Base-by-base conservation (phyloP, 1,284 basidiomycete genomes). In the Leccinum holopus region DNA sequence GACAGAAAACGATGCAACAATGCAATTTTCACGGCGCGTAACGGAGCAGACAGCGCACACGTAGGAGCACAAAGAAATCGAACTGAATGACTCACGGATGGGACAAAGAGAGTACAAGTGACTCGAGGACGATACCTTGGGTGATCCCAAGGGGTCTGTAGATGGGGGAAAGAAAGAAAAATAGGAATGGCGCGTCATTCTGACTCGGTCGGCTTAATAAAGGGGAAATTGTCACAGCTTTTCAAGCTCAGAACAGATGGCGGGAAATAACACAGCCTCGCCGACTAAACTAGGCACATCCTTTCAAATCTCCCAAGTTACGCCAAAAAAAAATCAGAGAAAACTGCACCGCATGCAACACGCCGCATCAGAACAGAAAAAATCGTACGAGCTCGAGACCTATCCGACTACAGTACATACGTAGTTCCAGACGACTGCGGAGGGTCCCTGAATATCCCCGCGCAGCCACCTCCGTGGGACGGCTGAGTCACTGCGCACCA, bases 171-270 rank as follows among this genome's bases (percentile, higher is more conserved):
- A 55, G 63, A 60, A 63, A 62, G 70, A 65, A 63, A 69, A 63
- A 57, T 8, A 25, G 57, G 28, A 30, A 62, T 55, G 41, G 16
- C 33, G 59, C 54, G 52, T 0, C 3, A 12, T 0, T 61, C 53
- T 81, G 80, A 81, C 80, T 80, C 80, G 75, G 41, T 3, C 39
- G 32, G 62, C 67, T 78, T 80, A 80, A 80, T 77, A 71, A 72
- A 69, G 57, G 55, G 33, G 56, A 61, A 63, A 60, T 66, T 68
- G 74, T 76, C 79, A 78, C 69, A 67, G 77, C 73, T 71, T 75
- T 81, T 81, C 75, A 78, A 74, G 67, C 80, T 80, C 80, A 80
- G 80, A 78, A 70, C 64, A 60, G 11, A 49, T 25, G 18, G 44
- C 44, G 47, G 47, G 21, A 49, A 49, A 49, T 8, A 7, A 49